Conservation (phyloP, 495 filamentous ascomycete species). For the Staphylotrichum longicolle region DNA sequence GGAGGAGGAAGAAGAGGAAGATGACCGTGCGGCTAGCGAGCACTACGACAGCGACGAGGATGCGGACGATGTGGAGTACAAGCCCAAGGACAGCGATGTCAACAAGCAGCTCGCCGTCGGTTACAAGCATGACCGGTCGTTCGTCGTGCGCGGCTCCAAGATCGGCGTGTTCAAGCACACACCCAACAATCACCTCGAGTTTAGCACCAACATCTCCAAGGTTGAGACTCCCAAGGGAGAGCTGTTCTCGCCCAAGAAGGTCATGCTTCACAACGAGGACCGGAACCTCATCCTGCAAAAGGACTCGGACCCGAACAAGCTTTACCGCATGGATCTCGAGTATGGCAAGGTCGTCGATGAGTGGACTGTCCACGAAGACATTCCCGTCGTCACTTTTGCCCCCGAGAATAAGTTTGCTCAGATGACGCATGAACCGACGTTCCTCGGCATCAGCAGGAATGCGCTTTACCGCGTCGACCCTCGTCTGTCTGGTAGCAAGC, state of each 20-base stretch:
- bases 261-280: conserved; percentile 96
- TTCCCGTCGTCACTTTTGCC: conserved; percentile 82
- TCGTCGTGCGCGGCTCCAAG: conserved; percentile 93
- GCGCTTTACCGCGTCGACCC: conserved; percentile 94
- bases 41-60: conserved; percentile 93
- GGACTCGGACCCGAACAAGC: conserved; percentile 74
- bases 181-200: conserved; percentile 85
- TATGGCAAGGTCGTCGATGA: conserved; percentile 99
- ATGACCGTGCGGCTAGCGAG: conserved; percentile 54
- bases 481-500: conserved; percentile 83
- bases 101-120: conserved; percentile 98
- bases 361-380: conserved; percentile 99
- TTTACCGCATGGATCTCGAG: conserved; percentile 98
- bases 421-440: conserved; percentile 93
- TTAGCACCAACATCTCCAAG: conserved; percentile 96
- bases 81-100: conserved; percentile 74
- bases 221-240: conserved; percentile 86
- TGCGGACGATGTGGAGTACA: conserved; percentile 73
- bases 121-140: conserved; percentile 95
- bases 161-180: conserved; percentile 99
- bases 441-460: conserved; percentile 87
- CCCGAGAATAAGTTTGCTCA: conserved; percentile 98
- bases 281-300: conserved; percentile 91
- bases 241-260: conserved; percentile 91
- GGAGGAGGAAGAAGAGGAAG: conserved; percentile 61